phyloP scores from a whole-genome alignment of 2,329 filamentous ascomycete genomes.

The Scedosporium apiospermum region DNA sequence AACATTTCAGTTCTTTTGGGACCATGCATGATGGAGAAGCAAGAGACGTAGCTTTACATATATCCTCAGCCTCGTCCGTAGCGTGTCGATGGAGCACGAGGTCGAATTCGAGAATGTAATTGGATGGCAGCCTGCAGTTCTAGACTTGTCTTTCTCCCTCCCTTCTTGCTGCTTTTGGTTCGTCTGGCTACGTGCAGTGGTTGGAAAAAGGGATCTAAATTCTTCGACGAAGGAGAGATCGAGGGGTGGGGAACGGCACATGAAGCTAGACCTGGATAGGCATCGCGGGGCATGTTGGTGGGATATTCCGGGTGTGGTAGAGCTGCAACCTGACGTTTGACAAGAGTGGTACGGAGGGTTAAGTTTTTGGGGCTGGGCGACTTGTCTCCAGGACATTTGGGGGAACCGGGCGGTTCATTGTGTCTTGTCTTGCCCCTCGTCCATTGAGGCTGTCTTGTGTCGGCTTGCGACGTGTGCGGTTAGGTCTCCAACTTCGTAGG shows the following conservation, averaged over 20 bases:
- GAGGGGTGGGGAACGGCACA: background rate
- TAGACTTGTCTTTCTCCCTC: no score
- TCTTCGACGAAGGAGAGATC: slow-evolving; percentile 1
- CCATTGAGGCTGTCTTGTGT: no score
- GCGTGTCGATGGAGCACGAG: slow-evolving; percentile 15
- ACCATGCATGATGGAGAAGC: background rate
- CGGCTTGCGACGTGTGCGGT: no score
- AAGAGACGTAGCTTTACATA: background rate
- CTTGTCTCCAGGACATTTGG: background rate
- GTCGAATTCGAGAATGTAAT: slow-evolving; percentile 11
- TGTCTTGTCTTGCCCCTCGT: no score
- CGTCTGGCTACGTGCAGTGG: background rate
- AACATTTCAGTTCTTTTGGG: no score
- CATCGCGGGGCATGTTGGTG: background rate
- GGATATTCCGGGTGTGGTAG: background rate
- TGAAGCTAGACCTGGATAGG: background rate
- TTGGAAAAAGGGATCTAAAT: background rate
- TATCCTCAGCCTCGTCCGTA: slow-evolving; percentile 15
- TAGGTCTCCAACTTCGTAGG: no score
- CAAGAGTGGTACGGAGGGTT: background rate
- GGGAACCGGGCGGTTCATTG: no score
- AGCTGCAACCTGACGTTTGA: background rate
- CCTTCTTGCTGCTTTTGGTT: background rate
- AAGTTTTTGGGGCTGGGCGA: background rate
- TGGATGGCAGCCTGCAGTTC: slow-evolving; percentile 6